These are phyloP conservation scores for Ophiostoma pallidulum DNA, from an alignment of 2,329 filamentous ascomycete species.

Conservation along the genomic window DNA sequence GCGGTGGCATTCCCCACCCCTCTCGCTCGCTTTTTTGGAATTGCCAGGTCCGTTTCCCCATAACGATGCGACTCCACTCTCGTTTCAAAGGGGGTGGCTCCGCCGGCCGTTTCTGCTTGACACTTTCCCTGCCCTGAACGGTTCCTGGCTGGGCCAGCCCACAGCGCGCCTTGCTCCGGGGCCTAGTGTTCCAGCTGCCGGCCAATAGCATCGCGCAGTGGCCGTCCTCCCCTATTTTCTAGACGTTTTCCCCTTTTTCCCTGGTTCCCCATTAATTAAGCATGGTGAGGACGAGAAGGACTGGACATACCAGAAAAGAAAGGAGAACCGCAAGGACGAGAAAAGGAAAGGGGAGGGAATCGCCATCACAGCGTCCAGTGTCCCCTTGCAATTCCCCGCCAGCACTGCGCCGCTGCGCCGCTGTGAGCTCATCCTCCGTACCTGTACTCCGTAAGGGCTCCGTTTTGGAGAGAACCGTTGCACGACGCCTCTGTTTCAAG, in stretches of 20 bases:
- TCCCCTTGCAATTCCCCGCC: not conserved
- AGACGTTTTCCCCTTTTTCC: conserved; percentile 7
- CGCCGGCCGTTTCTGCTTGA: conserved; percentile 7
- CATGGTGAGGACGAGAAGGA: not conserved
- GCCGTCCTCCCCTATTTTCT: conserved; percentile 9
- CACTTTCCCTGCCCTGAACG: not conserved
- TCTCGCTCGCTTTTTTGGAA: conserved; percentile 6
- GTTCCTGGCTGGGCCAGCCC: conserved; percentile 3
- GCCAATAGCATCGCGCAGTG: not conserved
- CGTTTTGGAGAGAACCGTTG: too few relatives aligned
- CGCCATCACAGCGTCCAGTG: not conserved
- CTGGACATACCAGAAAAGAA: not conserved
- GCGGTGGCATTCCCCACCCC: not conserved
- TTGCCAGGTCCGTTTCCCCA: conserved; percentile 14
- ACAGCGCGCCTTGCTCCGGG: not conserved
- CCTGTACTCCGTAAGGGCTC: too few relatives aligned
- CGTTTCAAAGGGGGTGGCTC: conserved; percentile 11
- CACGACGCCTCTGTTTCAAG: too few relatives aligned
- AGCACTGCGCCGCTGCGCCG: too few relatives aligned
- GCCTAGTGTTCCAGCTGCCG: not conserved
- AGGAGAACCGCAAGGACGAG: not conserved
- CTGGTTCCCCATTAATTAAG: conserved; percentile 4
- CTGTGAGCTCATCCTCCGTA: too few relatives aligned
- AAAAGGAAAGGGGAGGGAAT: not conserved
- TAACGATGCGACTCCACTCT: conserved; percentile 8